phyloP scores from a whole-genome alignment of 2,329 filamentous ascomycete genomes.

The Zopfia rhizophila region DNA sequence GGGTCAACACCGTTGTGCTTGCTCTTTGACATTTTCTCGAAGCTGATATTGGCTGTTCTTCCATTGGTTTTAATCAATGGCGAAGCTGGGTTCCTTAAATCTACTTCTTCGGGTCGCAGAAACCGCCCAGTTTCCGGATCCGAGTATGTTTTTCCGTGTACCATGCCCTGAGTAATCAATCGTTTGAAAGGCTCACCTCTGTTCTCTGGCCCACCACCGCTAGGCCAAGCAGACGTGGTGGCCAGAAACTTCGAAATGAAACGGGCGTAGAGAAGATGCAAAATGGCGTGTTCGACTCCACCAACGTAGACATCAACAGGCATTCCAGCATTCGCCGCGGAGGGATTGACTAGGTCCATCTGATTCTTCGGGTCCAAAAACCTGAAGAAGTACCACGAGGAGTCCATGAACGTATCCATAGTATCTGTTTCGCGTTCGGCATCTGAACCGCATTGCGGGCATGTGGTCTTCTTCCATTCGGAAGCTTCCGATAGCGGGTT shows the following conservation, averaged over 20 bases:
- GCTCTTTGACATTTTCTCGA: conserved; percentile 95
- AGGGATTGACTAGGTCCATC: conserved; percentile 69
- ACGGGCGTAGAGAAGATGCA: conserved; percentile 87
- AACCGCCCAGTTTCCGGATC: conserved; percentile 81
- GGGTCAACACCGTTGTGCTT: conserved; percentile 94
- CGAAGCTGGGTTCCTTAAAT: conserved; percentile 65
- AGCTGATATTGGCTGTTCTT: conserved; percentile 69
- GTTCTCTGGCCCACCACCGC: conserved; percentile 42
- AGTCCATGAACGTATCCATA: conserved; percentile 97
- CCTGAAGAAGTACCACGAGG: conserved; percentile 91
- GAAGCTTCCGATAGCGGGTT: conserved; percentile 79
- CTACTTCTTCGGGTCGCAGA: conserved; percentile 78
- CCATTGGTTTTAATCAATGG: conserved; percentile 73
- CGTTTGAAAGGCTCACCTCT: conserved; percentile 80
- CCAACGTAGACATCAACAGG: conserved; percentile 91
- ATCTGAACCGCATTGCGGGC: conserved; percentile 75
- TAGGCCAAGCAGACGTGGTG: conserved; percentile 59
- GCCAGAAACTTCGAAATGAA: conserved; percentile 91
- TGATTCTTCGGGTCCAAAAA: conserved; percentile 78
- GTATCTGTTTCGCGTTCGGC: conserved; percentile 90
- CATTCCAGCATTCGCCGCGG: conserved; percentile 65
- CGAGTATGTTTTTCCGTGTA: conserved; percentile 84
- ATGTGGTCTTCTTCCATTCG: conserved; percentile 79
- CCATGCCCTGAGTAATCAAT: conserved; percentile 92
- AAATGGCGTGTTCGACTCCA: conserved; percentile 88